A percentile compares a stretch with the other conserved stretches of the same genome.
Evolutionary conservation across 2,329 filamentous ascomycete species (phyloP).

Genomic region (Sclerotinia minor): DNA sequence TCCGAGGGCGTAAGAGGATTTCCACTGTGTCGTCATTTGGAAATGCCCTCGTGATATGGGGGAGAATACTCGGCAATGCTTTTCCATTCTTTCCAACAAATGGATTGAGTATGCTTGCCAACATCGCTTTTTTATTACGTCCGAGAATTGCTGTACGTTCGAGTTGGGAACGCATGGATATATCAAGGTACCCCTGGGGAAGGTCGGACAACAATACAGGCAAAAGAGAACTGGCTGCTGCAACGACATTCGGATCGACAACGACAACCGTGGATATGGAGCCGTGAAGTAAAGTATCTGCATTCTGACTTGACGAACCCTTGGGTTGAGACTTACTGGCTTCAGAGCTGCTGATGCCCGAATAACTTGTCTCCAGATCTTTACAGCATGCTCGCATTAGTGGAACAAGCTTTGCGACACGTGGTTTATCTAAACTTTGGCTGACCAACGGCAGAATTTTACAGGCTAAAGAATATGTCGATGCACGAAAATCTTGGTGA

Average conservation of each 20-base stretch:
- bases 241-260: constrained; percentile 50
- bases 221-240: constrained; percentile 63
- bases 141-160: constrained; percentile 79
- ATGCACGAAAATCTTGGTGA: constrained; percentile 56
- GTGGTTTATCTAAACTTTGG: constrained; percentile 64
- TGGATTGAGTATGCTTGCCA: constrained; percentile 81
- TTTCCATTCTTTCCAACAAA: constrained; percentile 63
- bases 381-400: constrained; percentile 70
- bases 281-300: constrained; percentile 65
- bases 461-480: constrained; percentile 60
- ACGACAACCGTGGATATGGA: constrained; percentile 38
- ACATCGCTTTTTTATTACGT: constrained; percentile 68
- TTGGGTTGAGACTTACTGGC: constrained; percentile 39
- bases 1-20: constrained; percentile 58
- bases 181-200: constrained; percentile 66
- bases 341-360: constrained; percentile 38
- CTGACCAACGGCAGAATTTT: constrained; percentile 56
- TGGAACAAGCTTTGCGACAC: constrained; percentile 61
- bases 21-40: constrained; percentile 67
- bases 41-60: constrained; percentile 70
- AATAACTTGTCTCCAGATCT: constrained; percentile 62
- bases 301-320: constrained; percentile 54
- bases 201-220: constrained; percentile 61
- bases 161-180: constrained; percentile 69
- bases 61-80: constrained; percentile 72